A percentile compares a stretch with the other conserved stretches of the same genome.
Evolutionary conservation across 768 basidiomycete genomes (phyloP).

Genomic region (Dacryopinax spathularia): DNA sequence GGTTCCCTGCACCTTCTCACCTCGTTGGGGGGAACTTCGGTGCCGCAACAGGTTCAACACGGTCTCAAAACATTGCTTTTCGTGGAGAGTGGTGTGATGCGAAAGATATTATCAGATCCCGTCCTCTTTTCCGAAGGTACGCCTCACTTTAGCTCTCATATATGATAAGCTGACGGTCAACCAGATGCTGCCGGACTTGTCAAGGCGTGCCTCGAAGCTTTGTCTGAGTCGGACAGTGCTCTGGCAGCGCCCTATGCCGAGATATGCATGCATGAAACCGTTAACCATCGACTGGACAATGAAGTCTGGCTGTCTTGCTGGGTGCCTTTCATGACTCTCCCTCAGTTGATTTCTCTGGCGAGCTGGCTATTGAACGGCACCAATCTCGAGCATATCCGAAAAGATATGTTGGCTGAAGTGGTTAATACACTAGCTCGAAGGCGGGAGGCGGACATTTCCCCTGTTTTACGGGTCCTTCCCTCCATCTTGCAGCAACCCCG

Average conservation of each 20-base stretch:
- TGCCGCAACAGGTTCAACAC: neutral
- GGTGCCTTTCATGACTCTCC: neutral
- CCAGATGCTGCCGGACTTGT: constrained; percentile 31
- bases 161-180: neutral
- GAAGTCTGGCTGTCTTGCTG: neutral
- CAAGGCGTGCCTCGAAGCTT: constrained; percentile 26
- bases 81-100: neutral
- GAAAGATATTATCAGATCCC: neutral
- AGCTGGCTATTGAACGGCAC: neutral
- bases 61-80: neutral
- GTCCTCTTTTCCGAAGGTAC: neutral
- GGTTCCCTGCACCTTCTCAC: neutral
- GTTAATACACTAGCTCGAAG: neutral
- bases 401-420: neutral
- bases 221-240: constrained; percentile 26
- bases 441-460: too few relatives aligned
- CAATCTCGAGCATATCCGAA: neutral
- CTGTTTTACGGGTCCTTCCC: too few relatives aligned
- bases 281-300: neutral
- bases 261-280: constrained; percentile 24
- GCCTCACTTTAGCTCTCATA: neutral
- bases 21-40: neutral
- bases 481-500: too few relatives aligned
- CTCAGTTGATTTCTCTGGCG: neutral
- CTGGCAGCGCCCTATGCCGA: constrained; percentile 30